Evolutionary conservation across 2,329 filamentous ascomycete species (phyloP), one percentile per base, ranked within the genome.

Genomic region (Colletotrichum abscissum): DNA sequence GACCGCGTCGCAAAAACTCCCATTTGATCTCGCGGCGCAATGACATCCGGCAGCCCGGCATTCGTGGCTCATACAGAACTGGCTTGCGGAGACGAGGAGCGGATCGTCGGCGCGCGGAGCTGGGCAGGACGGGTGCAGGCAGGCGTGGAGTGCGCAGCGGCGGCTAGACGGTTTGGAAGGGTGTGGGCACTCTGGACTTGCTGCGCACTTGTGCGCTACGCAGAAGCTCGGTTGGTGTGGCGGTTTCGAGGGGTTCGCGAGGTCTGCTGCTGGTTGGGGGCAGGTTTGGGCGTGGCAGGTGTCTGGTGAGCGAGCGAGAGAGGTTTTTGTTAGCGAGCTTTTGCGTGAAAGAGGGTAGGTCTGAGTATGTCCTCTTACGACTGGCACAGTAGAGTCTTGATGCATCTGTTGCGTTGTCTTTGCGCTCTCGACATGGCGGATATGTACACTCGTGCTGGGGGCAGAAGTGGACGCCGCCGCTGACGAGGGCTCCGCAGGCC

Each of bases 111-210:
- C 49, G 42, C 74, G 74, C n/a, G 72, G 74, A 16, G 65, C 24
- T 1, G 65, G 38, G 49, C 75, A 76, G 12, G 57, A 59, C 1
- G 66, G 46, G 46, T 62, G 35, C 4, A 63, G 14, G 19, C 75
- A 76, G 12, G 67, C 54, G 67, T 76, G 75, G 0, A 73, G n/a
- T 5, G 65, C 67, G 73, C 75, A 76, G 62, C 63, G 70, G 8
- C n/a, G 22, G 54, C 57, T 33, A n/a, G 42, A 52, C 8, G 64
- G 67, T 19, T 71, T 69, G 1, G 67, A 49, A 30, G 67, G 64
- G 54, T 74, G 67, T 4, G 22, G 16, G 63, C 75, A 75, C 35
- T 22, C 35, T 1, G 65, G 49, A 1, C 64, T 26, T 28, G 7
- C 16, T 19, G 57, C 38, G 38, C 75, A 76, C 38, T 62, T 55